A percentile compares a stretch with the other conserved stretches of the same genome.
These are phyloP conservation scores for Sphenostylis stenocarpa DNA, from an alignment of 306 rosid species.

Conservation along the genomic window DNA sequence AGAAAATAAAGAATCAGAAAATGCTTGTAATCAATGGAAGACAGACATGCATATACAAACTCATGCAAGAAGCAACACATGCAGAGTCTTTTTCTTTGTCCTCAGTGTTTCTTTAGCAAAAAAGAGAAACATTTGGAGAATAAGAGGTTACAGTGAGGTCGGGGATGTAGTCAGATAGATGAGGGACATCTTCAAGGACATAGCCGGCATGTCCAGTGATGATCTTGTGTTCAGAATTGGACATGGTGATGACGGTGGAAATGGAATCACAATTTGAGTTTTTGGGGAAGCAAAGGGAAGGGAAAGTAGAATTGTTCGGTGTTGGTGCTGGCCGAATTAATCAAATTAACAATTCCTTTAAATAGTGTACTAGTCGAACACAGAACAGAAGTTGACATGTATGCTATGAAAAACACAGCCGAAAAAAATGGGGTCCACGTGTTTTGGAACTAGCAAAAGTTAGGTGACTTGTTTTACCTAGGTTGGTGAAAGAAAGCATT, in stretches of 20 bases:
- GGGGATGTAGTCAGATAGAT: constrained; percentile 61
- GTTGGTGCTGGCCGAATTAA: no score
- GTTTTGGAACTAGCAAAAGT: no score
- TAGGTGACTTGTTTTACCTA: no score
- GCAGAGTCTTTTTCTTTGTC: neutral
- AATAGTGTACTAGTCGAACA: neutral
- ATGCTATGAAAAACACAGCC: neutral
- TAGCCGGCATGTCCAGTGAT: constrained; percentile 35
- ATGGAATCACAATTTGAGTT: neutral
- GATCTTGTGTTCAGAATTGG: constrained; percentile 2
- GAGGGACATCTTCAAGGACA: constrained; percentile 77
- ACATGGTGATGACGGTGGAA: neutral
- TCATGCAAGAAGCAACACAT: neutral
- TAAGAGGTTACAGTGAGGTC: constrained; percentile 48
- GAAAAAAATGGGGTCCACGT: neutral
- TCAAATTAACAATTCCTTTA: no score
- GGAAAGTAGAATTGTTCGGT: neutral
- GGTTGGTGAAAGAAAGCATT: no score
- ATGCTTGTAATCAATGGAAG: neutral
- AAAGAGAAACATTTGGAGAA: neutral
- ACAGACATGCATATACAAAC: neutral
- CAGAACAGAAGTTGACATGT: neutral
- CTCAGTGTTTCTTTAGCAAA: neutral
- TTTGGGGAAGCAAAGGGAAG: neutral
- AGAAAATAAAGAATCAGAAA: neutral